Evolutionary conservation across 192 early-diverging fungal genomes (phyloP), one percentile per base, ranked within the genome.

Genomic region (Entrophospora sp.): DNA sequence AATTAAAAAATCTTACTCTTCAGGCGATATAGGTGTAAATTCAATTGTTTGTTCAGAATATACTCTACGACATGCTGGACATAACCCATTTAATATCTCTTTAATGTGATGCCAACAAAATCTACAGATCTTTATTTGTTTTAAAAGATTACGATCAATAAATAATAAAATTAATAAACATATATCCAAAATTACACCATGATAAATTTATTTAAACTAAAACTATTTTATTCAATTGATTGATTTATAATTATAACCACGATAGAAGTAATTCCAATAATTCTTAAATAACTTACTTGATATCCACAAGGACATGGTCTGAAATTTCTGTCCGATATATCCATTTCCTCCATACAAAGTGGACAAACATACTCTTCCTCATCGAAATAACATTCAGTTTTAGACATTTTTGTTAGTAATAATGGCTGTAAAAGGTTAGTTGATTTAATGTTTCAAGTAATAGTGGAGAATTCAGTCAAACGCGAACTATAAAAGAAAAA

Each of bases 21-120:
- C 93, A 5, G 87, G 78, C 8, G 91, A 87, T 49, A 97, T 91
- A 28, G 93, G 90, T 28, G 76, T 89, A 75, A 94, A 94, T 72
- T 93, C 87, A 43, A 91, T 80, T 3, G 76, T 88, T 56, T 99
- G 91, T 51, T 97, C 94, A 13, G 90, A 85, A 65, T 94, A 99
- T 2, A 86, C 71, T 25, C 94, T 77, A 20, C 97, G 81, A 65
- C 97, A 99, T 16, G 97, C 97, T 22, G 97, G 97, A 66, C 97
- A 99, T 18, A 88, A 84, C 13, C 89, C 88, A 73, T 93, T 96
- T 61, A 91, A 81, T 73, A 94, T 85, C 48, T 96, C 89, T 67
- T 93, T 93, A 73, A 99, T 96, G 72, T 93, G 94, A 71, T 99
- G 89, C 89, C 94, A 97, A 67, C 97, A 99, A 74, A 99, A 99